Base-by-base conservation (phyloP, 169 alveolate genomes). In the Theileria sp. region DNA sequence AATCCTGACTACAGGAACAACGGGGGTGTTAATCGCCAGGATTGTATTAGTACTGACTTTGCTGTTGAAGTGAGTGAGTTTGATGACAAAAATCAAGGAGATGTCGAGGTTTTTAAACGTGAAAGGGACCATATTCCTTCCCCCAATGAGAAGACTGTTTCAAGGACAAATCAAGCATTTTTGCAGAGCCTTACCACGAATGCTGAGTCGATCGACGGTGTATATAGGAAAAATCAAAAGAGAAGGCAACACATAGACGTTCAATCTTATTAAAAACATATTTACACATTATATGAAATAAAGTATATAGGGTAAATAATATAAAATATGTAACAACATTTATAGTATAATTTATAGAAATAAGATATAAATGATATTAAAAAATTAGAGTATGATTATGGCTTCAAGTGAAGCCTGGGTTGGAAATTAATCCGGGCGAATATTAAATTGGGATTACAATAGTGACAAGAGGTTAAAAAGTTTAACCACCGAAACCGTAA, bases 401-500 rank as follows among this genome's bases (percentile, higher is more conserved):
- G 91, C 80, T 79, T 79, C 91, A 60, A 85, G 91, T 85, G 91
- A 85, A 85, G 80, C 91, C 91, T 85, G 70, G 75, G 61, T 56
- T 36, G 34, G 23, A 51, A 44, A n/a, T 72, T 44, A 61, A 36
- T 54, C 23, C 23, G 26, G 88, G 85, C 80, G 84, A 79, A 62
- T 38, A 32, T 38, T 32, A 60, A 75, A 77, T 85, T 73, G 75
- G 78, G 69, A 66, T 58, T 66, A 67, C 68, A 70, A 69, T 79
- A 82, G 50, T 61, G 51, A 25, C 61, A 66, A 51, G 38, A 19
- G 26, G 44, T 26, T 76, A 62, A 17, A 0, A 44, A 54, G 77
- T 62, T 96, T 95, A 98, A 75, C 99, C 99, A 81, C 99, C 99
- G 93, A 97, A 98, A 92, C 99, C 99, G 96, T 98, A 98, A 79